phyloP scores from a whole-genome alignment of 345 rosid genomes.

The Eucalyptus paniculata region DNA sequence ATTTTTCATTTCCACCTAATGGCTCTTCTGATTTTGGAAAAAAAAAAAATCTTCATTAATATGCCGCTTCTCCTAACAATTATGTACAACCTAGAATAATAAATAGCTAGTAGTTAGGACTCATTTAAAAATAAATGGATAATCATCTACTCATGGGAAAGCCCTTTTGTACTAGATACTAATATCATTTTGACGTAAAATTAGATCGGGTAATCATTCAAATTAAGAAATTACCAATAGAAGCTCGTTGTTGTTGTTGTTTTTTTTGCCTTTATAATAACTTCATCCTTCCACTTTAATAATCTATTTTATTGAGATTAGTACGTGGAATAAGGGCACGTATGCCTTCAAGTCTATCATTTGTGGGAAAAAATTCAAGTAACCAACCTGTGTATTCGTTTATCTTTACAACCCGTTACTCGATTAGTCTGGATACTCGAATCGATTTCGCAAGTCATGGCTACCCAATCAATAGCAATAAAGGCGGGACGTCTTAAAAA shows the following conservation, averaged over 20 bases:
- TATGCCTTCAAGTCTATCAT: neutral
- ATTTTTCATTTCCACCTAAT: neutral
- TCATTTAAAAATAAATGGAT: no score
- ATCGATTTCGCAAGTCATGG: neutral
- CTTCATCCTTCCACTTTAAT: neutral
- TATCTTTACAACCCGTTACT: neutral
- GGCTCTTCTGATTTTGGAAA: neutral
- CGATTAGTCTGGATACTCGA: neutral
- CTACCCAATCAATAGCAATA: neutral
- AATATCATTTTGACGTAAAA: no score
- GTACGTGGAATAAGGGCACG: neutral
- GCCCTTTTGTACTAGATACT: no score
- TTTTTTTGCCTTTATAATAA: neutral
- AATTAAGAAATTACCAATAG: no score
- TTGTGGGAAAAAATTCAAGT: neutral
- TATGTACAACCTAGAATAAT: neutral
- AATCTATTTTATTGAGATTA: neutral
- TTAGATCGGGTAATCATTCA: no score
- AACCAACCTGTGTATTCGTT: neutral
- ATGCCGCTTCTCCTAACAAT: neutral
- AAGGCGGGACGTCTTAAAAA: neutral
- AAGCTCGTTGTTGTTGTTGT: no score
- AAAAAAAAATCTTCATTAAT: neutral
- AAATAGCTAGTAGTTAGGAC: no score
- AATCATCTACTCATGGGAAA: no score